A percentile compares a stretch with the other conserved stretches of the same genome.
Conservation (phyloP, 2,329 filamentous ascomycete species). For the Calonectria henricotiae region DNA sequence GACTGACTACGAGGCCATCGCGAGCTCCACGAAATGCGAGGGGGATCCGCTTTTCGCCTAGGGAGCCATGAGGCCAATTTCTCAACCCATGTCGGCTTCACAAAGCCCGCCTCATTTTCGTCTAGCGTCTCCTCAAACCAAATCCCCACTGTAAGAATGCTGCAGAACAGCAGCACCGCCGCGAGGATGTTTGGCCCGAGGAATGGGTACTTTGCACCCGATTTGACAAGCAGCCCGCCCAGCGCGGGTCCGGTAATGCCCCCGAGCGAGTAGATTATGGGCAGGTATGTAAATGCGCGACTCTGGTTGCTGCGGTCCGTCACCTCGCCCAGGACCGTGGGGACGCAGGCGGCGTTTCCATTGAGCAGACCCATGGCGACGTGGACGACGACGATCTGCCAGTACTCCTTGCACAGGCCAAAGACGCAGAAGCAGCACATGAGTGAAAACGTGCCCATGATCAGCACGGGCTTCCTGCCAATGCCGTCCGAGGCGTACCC, state of each 20-base stretch:
- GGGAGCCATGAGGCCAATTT: slow-evolving; percentile 54
- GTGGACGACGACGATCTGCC: slow-evolving; percentile 90
- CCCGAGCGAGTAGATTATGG: slow-evolving; percentile 95
- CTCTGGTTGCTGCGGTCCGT: slow-evolving; percentile 97
- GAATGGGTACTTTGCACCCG: slow-evolving; percentile 81
- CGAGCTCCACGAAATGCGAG: slow-evolving; percentile 59
- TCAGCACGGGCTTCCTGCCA: slow-evolving; percentile 82
- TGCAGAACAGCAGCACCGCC: slow-evolving; percentile 79
- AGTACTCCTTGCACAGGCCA: slow-evolving; percentile 86
- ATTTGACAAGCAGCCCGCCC: slow-evolving; percentile 83
- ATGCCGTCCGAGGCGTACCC: slow-evolving; percentile 75
- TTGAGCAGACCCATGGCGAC: slow-evolving; percentile 93
- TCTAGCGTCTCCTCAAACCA: slow-evolving; percentile 87
- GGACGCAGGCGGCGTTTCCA: slow-evolving; percentile 94
- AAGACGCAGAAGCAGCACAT: slow-evolving; percentile 88
- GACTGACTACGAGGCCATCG: slow-evolving; percentile 58
- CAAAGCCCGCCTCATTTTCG: slow-evolving; percentile 52
- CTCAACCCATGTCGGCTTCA: slow-evolving; percentile 57
- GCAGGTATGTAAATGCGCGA: slow-evolving; percentile 92
- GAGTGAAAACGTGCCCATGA: slow-evolving; percentile 87
- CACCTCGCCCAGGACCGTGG: slow-evolving; percentile 93
- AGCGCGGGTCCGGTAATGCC: slow-evolving; percentile 93
- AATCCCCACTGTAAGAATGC: slow-evolving; percentile 81
- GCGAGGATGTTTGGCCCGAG: slow-evolving; percentile 87
- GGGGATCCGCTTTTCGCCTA: slow-evolving; percentile 41